These are phyloP conservation scores for Keithomyces neogunnii DNA, from an alignment of 2,329 filamentous ascomycete genomes.

Conservation along the genomic window DNA sequence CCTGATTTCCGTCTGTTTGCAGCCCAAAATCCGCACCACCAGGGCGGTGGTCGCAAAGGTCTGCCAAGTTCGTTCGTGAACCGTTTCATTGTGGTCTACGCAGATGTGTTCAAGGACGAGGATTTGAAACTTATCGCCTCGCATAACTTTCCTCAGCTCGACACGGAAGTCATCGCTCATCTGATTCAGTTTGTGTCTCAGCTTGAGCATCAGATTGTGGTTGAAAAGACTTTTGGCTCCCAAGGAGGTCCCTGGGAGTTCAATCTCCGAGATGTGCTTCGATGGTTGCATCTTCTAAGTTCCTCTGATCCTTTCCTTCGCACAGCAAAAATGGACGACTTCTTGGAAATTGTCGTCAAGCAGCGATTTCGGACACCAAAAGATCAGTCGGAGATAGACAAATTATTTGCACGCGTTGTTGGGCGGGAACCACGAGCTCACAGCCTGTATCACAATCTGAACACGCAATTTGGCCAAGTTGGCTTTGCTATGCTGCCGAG, in stretches of 20 bases:
- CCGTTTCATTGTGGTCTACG: conserved; percentile 95
- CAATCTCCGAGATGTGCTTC: conserved; percentile 80
- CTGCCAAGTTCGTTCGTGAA: conserved; percentile 95
- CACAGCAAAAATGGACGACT: conserved; percentile 57
- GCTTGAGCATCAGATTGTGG: conserved; percentile 65
- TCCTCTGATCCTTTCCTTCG: conserved; percentile 49
- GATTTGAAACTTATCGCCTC: conserved; percentile 78
- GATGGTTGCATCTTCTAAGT: conserved; percentile 66
- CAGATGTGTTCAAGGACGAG: conserved; percentile 74
- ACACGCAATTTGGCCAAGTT: conserved; percentile 60
- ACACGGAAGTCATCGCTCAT: conserved; percentile 48
- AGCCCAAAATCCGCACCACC: conserved; percentile 94
- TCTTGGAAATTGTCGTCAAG: conserved; percentile 73
- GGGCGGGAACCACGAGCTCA: conserved; percentile 41
- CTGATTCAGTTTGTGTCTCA: conserved; percentile 73
- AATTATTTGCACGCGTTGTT: conserved; percentile 61
- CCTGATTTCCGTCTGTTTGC: conserved; percentile 90
- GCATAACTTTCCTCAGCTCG: conserved; percentile 62
- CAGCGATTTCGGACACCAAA: conserved; percentile 71
- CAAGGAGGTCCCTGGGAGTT: conserved; percentile 87
- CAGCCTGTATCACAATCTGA: conserved; percentile 66
- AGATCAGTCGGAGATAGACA: conserved; percentile 58
- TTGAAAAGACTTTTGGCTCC: conserved; percentile 47
- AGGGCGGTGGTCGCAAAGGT: conserved; percentile 91
- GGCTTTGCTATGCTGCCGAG: conserved; percentile 66